Base-by-base conservation (phyloP, 805 yeast genomes). In the Ogataea haglerorum region DNA sequence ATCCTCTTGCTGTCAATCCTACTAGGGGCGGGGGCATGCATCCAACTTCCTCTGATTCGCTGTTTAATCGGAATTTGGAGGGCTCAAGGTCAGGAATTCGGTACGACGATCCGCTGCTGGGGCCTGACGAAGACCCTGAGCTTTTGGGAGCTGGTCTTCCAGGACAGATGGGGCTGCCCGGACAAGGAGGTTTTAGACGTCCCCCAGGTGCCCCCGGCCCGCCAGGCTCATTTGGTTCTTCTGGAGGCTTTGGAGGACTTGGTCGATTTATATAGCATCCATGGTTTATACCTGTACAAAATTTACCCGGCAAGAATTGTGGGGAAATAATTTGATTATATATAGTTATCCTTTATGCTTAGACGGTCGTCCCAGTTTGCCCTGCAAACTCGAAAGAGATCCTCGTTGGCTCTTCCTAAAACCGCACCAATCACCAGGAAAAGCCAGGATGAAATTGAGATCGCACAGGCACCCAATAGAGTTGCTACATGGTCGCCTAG, bases 381-480 rank as follows among this genome's bases (percentile, higher is more conserved):
- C 14, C n/a, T 15, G 8, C 35, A 23, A 13, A 19, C 19, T 13
- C 18, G 41, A 19, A n/a, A n/a, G 10, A 38, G 22, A 5, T 26
- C 41, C 6, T 30, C 41, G 12, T 10, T 38, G 5, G 15, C 51
- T 3, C 30, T 40, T 4, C 44, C 49, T 12, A 31, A 49, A 10
- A 34, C 41, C 2, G 41, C 40, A 6, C 55, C 57, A 21, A 38
- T 46, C 1, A 30, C 32, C 6, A 42, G 38, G 40, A 33, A 35
- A 8, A 44, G 37, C 10, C 46, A 42, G 21, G 43, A 30, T 3
- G 35, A 43, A 10, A 32, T 43, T n/a, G 39, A 45, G 7, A 45
- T 43, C 22, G 19, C 48, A 50, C 95, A 85, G 66, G 86, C 95
- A 1, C 95, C 95, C 34, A 87, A 87, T 64, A 70, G 89, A 49